phyloP scores from a whole-genome alignment of 179 eudicot genomes.

The Drosera spatulata region DNA sequence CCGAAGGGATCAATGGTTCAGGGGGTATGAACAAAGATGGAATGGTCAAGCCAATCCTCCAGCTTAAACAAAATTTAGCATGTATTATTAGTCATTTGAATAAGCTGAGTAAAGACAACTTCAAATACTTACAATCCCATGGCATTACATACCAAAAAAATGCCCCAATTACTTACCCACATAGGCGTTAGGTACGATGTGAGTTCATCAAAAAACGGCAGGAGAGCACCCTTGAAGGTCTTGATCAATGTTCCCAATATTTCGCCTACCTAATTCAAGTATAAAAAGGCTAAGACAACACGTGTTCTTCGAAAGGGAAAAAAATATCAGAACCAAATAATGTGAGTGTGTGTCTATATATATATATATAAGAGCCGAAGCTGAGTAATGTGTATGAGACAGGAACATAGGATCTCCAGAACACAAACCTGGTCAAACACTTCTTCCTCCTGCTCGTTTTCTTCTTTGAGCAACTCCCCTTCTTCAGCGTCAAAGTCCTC shows the following conservation, averaged over 20 bases:
- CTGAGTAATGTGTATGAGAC: neutral
- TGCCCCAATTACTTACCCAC: slow-evolving; percentile 61
- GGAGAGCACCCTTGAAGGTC: slow-evolving; percentile 86
- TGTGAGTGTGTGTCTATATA: too few species aligned
- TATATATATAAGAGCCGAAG: too few species aligned
- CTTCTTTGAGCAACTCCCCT: slow-evolving; percentile 79
- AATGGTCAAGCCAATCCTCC: too few species aligned
- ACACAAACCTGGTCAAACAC: slow-evolving; percentile 79
- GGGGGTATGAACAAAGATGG: too few species aligned
- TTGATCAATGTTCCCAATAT: slow-evolving; percentile 87
- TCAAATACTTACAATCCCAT: too few species aligned
- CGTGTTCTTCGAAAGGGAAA: neutral
- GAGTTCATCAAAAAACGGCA: slow-evolving; percentile 93
- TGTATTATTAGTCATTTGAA: too few species aligned
- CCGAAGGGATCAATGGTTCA: too few species aligned
- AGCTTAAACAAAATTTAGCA: too few species aligned
- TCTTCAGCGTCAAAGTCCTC: slow-evolving; percentile 99
- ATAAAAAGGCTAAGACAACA: slow-evolving; percentile 9
- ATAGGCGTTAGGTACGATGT: slow-evolving; percentile 86
- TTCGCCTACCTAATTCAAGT: slow-evolving; percentile 66
- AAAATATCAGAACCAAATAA: neutral
- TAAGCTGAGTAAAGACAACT: too few species aligned
- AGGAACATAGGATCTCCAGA: neutral
- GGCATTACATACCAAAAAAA: too few species aligned
- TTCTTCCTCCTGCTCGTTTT: slow-evolving; percentile 96